A percentile compares a stretch with the other conserved stretches of the same genome.
Conservation (phyloP, 2,329 filamentous ascomycete species). For the Sporothrix schenckii region DNA sequence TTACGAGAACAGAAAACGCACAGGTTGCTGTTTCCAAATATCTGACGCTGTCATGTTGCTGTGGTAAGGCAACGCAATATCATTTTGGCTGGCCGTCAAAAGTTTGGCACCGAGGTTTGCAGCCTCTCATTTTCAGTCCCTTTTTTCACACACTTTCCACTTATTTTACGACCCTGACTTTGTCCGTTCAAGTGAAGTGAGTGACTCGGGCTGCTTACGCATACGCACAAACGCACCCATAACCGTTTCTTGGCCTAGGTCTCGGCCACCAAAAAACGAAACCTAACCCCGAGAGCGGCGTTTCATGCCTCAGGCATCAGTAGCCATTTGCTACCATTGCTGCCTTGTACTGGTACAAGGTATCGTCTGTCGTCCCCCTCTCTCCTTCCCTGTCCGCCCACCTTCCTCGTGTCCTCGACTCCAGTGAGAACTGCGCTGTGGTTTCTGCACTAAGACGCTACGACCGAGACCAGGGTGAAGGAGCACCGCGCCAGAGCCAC, state of each 20-base stretch:
- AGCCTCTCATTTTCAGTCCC: slow-evolving; percentile 3
- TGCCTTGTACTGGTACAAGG: slow-evolving; percentile 29
- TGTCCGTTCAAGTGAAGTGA: slow-evolving; percentile 14
- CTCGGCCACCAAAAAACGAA: not conserved
- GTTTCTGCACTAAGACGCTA: slow-evolving; percentile 24
- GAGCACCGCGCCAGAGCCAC: slow-evolving; percentile 35
- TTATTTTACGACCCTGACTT: slow-evolving; percentile 1
- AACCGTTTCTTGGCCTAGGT: slow-evolving; percentile 20
- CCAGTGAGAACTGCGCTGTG: slow-evolving; percentile 6
- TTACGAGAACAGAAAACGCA: slow-evolving; percentile 1
- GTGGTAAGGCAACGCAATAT: slow-evolving; percentile 1
- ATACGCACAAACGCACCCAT: slow-evolving; percentile 15
- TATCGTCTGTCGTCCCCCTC: not conserved
- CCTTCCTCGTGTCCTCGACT: not conserved
- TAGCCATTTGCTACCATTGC: slow-evolving; percentile 4
- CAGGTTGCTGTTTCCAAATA: not conserved
- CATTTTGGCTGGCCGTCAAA: not conserved
- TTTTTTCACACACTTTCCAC: not conserved
- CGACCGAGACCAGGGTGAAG: slow-evolving; percentile 30
- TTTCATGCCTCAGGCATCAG: slow-evolving; percentile 26
- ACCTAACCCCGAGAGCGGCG: not conserved
- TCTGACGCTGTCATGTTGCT: not conserved
- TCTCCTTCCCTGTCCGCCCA: no score
- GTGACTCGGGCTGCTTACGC: slow-evolving; percentile 26
- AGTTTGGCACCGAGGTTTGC: not conserved